These are phyloP conservation scores for Cardamine resedifolia DNA, from an alignment of 345 rosid species.

Conservation along the genomic window DNA sequence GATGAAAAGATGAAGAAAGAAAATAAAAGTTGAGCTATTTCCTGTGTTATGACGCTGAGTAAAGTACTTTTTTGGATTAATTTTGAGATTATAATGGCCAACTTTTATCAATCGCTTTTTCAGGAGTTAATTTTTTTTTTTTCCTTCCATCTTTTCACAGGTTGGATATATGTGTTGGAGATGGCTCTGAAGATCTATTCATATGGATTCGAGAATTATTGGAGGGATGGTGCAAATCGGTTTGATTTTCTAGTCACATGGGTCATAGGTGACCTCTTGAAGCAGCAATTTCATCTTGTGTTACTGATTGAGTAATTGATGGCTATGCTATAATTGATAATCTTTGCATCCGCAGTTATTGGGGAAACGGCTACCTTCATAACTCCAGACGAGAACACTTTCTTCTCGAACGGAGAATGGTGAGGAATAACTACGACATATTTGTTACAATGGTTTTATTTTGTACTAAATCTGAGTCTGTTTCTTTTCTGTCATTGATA, in stretches of 20 bases:
- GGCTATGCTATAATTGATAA: constrained; percentile 20
- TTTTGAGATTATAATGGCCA: not conserved
- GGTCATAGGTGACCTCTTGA: constrained; percentile 65
- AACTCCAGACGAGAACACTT: constrained; percentile 58
- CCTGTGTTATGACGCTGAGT: not conserved
- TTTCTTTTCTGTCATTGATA: constrained; percentile 36
- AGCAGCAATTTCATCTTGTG: constrained; percentile 2
- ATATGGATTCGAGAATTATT: constrained; percentile 81
- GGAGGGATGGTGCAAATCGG: constrained; percentile 95
- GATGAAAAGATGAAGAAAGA: not conserved
- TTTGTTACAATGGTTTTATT: not conserved
- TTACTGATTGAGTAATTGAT: constrained; percentile 9
- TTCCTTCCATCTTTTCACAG: constrained; percentile 44
- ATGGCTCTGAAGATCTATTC: constrained; percentile 91
- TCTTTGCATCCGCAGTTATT: constrained; percentile 60
- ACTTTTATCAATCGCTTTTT: not conserved
- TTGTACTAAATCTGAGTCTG: constrained; percentile 1
- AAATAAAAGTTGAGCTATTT: constrained; percentile 1
- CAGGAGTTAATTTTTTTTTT: constrained; percentile 19
- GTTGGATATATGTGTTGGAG: constrained; percentile 96
- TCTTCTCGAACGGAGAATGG: constrained; percentile 98
- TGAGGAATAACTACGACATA: constrained; percentile 34
- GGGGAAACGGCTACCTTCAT: constrained; percentile 91
- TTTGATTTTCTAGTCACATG: constrained; percentile 90
- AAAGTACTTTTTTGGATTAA: not conserved